Percentiles rank a stretch among this genome's conserved stretches.
Evolutionary conservation across 768 basidiomycete species (phyloP).

Genomic region (Nidula microcarpa): DNA sequence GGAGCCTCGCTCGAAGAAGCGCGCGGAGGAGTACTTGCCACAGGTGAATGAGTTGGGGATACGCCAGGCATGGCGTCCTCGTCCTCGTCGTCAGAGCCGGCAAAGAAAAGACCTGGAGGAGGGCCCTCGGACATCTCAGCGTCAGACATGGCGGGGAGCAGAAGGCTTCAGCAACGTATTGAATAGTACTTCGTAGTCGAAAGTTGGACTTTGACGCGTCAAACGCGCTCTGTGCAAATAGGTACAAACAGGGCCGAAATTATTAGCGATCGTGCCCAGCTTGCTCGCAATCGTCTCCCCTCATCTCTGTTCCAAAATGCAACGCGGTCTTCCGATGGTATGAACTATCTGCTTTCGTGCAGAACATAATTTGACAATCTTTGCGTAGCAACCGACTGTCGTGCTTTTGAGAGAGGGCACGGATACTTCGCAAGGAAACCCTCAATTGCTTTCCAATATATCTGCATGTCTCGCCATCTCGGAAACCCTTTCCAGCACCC

Average conservation of each 20-base stretch:
- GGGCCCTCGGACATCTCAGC: constrained; percentile 17
- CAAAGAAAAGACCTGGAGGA: constrained; percentile 51
- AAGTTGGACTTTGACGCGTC: constrained; percentile 23
- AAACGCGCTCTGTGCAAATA: constrained; percentile 34
- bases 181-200: no score
- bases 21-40: neutral
- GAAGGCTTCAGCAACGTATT: no score
- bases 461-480: constrained; percentile 93
- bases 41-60: constrained; percentile 7
- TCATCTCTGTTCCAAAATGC: constrained; percentile 55
- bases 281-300: constrained; percentile 13
- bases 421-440: constrained; percentile 91
- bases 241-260: constrained; percentile 28
- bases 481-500: constrained; percentile 87
- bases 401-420: constrained; percentile 96
- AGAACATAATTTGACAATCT: constrained; percentile 8
- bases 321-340: constrained; percentile 81
- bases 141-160: constrained; percentile 18
- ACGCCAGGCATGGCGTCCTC: constrained; percentile 6
- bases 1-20: neutral
- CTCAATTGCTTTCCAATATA: constrained; percentile 92
- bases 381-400: constrained; percentile 87
- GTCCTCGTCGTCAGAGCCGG: constrained; percentile 53
- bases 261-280: constrained; percentile 11
- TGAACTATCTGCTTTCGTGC: constrained; percentile 1